Evolutionary conservation across 306 rosid species (phyloP).

Genomic region (Phaseolus lunatus): DNA sequence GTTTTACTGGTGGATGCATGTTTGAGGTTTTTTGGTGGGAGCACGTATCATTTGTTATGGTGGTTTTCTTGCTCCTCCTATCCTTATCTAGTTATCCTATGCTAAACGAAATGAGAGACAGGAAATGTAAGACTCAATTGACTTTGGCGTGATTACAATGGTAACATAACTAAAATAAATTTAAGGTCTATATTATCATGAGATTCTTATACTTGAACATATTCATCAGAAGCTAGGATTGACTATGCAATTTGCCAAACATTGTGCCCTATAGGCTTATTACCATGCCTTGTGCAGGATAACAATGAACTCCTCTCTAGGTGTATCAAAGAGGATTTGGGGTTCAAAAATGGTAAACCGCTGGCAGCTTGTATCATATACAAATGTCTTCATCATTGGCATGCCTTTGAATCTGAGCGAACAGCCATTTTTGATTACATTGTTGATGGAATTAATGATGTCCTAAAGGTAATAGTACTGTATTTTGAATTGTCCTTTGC

Average conservation of each 20-base stretch:
- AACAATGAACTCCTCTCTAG: constrained; percentile 79
- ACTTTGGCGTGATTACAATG: constrained; percentile 2
- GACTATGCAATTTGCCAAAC: constrained; percentile 5
- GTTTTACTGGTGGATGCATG: neutral
- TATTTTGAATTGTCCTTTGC: neutral
- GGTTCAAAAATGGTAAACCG: constrained; percentile 81
- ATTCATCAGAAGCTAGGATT: constrained; percentile 6
- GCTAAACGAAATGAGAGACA: neutral
- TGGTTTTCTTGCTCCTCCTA: neutral
- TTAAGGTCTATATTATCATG: neutral
- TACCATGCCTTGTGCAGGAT: constrained; percentile 58
- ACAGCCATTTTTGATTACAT: constrained; percentile 85
- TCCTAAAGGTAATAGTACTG: constrained; percentile 61
- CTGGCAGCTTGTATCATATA: constrained; percentile 81
- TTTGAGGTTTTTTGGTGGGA: neutral
- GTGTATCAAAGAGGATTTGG: constrained; percentile 81
- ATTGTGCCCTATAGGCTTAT: constrained; percentile 14
- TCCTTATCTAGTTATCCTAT: constrained; percentile 6
- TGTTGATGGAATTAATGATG: constrained; percentile 83
- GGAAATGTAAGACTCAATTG: neutral
- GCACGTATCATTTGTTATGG: neutral
- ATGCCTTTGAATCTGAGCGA: constrained; percentile 90
- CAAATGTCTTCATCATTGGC: constrained; percentile 93
- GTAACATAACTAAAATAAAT: constrained; percentile 4
- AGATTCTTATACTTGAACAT: constrained; percentile 6